Evolutionary conservation across 176 grass and related monocot genomes (phyloP), one percentile per base, ranked within the genome.

Genomic region (Musa schizocarpa): DNA sequence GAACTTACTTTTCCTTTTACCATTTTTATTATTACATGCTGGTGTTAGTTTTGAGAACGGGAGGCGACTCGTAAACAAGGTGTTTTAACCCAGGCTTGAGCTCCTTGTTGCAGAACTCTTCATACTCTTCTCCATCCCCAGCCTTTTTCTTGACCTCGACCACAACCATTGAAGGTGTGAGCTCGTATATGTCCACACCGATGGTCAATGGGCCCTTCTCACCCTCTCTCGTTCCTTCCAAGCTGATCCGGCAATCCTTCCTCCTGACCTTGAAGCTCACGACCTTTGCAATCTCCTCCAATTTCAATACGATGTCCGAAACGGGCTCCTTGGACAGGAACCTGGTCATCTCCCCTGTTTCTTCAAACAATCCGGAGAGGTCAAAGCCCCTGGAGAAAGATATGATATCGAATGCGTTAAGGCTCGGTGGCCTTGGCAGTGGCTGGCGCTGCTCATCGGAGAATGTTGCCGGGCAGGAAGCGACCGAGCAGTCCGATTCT

Each of bases 371-470:
- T 25, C 63, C 63, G 9, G 63, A 65, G 63, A 65, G 63, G 63
- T 65, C 63, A 26, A 65, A 65, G 63, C 63, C 63, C 7, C 63
- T 27, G 21, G 63, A 65, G 63, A 65, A 65, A 65, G 63, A 65
- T 29, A 65, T 65, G n/a, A 65, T 65, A 65, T 65, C 63, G 25
- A 65, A 65, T 25, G 63, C 63, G 9, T n/a, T 65, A 65, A 65
- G 63, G 10, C 63, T 65, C 23, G 63, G 63, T 27, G 63, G 63
- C 63, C 63, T 65, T 11, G 11, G 23, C 63, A 26, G 29, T 65
- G 63, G 11, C 12, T 12, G 22, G 13, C 5, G 63, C 23, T 65
- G 23, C 23, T 65, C 63, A 22, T 27, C 63, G 22, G 20, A 65
- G 63, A 65, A 65, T 22, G 63, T 25, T 27, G 63, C 63, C 22